phyloP scores from a whole-genome alignment of 352 stramenopile species.

The Hyaloperonospora arabidopsidis region DNA sequence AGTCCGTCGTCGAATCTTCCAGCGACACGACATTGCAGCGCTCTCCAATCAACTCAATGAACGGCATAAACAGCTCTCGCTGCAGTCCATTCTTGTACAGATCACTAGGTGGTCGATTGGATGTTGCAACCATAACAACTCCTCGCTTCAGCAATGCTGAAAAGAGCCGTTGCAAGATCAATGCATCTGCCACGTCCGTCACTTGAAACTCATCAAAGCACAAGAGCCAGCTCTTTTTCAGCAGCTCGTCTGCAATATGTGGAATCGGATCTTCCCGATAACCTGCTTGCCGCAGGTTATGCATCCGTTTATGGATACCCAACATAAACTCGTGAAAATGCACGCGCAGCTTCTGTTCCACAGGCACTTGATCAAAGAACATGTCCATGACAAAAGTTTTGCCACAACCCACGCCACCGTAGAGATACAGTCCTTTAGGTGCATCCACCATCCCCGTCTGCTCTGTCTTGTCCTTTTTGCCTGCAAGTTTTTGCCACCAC shows the following conservation, averaged over 20 bases:
- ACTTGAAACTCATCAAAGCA: conserved; percentile 99
- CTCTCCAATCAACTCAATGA: conserved; percentile 89
- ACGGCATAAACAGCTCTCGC: conserved; percentile 92
- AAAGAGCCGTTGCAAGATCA: conserved; percentile 93
- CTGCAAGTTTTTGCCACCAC: conserved; percentile 46
- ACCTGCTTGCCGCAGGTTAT: conserved; percentile 87
- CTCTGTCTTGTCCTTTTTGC: conserved; percentile 12
- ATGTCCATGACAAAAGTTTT: conserved; percentile 97
- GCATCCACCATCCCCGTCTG: conserved; percentile 16
- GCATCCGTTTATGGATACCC: conserved; percentile 92
- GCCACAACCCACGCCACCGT: conserved; percentile 92
- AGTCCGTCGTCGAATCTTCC: conserved; percentile 73
- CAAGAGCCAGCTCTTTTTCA: conserved; percentile 84
- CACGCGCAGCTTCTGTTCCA: conserved; percentile 80
- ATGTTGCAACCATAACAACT: conserved; percentile 95
- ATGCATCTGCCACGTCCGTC: conserved; percentile 94
- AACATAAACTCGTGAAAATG: conserved; percentile 99
- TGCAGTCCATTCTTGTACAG: conserved; percentile 97
- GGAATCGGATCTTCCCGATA: conserved; percentile 71
- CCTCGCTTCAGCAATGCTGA: conserved; percentile 82
- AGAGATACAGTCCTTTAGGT: conserved; percentile 94
- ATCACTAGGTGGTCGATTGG: conserved; percentile 88
- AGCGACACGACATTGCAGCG: conserved; percentile 82
- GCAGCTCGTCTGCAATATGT: conserved; percentile 82
- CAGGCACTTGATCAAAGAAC: conserved; percentile 86